phyloP scores from a whole-genome alignment of 2,329 filamentous ascomycete genomes.

The Penicillium hordei region DNA sequence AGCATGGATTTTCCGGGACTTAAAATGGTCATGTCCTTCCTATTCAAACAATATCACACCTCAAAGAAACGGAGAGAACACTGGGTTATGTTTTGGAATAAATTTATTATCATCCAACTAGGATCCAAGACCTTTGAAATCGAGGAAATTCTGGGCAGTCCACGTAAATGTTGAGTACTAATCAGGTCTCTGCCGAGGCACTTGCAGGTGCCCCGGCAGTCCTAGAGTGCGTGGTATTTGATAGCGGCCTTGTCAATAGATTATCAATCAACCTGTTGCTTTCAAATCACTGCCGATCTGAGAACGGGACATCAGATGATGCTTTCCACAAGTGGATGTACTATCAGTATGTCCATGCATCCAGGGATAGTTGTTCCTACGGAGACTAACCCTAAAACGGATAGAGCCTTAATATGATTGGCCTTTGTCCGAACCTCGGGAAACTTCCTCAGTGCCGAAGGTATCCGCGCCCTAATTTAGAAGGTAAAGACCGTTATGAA shows the following conservation, averaged over 20 bases:
- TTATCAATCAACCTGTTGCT: neutral
- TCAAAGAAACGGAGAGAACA: too few species aligned
- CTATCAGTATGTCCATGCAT: too few species aligned
- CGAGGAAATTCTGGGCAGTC: too few species aligned
- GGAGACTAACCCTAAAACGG: constrained; percentile 13
- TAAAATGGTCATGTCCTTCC: neutral
- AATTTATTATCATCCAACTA: too few species aligned
- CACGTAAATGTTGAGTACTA: neutral
- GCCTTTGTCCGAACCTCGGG: neutral
- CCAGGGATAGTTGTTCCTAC: neutral
- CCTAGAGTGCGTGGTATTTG: neutral
- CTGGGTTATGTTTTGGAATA: too few species aligned
- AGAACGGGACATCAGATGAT: neutral
- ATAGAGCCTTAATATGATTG: neutral
- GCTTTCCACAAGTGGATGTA: neutral
- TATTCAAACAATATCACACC: too few species aligned
- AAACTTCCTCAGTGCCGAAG: neutral
- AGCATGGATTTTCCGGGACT: too few species aligned
- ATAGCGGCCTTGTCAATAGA: neutral
- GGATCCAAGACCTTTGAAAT: too few species aligned
- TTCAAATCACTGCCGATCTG: neutral
- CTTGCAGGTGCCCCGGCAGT: neutral
- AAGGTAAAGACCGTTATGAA: neutral
- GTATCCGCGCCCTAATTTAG: neutral
- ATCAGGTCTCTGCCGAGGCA: neutral